phyloP scores from a whole-genome alignment of 2,329 filamentous ascomycete species.

The Calonectria hawksworthii region DNA sequence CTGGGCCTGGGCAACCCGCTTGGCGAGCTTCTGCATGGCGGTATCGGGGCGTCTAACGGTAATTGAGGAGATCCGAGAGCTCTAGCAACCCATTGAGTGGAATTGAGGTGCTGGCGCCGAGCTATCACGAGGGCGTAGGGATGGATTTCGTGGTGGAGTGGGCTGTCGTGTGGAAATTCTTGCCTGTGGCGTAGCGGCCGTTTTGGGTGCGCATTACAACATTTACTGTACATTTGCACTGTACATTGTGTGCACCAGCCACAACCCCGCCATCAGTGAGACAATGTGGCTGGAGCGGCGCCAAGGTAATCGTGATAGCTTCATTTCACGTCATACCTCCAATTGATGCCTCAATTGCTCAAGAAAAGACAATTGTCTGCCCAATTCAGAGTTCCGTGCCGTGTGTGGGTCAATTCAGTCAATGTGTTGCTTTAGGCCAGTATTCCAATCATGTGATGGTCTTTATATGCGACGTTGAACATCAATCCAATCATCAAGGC shows the following conservation, averaged over 20 bases:
- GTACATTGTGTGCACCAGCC: conserved; percentile 24
- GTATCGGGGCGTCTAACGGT: conserved; percentile 20
- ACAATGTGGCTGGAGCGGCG: neutral
- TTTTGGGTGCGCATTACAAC: conserved; percentile 23
- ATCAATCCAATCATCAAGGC: neutral
- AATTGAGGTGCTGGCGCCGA: conserved; percentile 39
- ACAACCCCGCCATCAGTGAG: neutral
- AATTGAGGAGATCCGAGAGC: conserved; percentile 30
- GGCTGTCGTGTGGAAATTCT: conserved; percentile 46
- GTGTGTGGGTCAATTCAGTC: neutral
- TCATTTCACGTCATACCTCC: neutral
- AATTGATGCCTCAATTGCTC: neutral
- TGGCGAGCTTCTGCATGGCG: conserved; percentile 79
- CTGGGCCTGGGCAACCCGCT: conserved; percentile 76
- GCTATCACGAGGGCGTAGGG: conserved; percentile 41
- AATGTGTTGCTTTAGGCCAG: too few species aligned
- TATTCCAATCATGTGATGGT: neutral
- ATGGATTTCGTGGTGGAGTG: conserved; percentile 45
- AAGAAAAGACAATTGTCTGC: neutral
- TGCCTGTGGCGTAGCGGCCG: conserved; percentile 37
- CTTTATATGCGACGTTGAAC: neutral
- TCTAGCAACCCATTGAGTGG: conserved; percentile 46
- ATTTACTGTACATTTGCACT: conserved; percentile 18
- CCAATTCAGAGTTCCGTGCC: too few species aligned
- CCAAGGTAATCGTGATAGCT: conserved; percentile 10